Conservation (phyloP, 768 basidiomycete genomes). For the Phlebiopsis gigantea region DNA sequence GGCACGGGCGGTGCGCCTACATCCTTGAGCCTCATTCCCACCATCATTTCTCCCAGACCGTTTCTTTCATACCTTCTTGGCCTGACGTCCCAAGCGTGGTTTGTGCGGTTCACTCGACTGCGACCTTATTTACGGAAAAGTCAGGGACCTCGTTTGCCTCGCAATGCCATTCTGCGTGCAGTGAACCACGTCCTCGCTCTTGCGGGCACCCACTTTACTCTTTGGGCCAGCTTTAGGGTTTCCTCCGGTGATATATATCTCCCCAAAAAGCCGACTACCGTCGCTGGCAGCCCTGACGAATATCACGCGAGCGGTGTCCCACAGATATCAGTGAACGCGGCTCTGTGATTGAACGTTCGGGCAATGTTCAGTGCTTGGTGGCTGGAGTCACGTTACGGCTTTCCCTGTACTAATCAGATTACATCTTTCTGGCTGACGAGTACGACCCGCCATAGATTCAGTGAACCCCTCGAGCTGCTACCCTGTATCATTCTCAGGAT, state of each 20-base stretch:
- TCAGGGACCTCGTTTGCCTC: neutral
- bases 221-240: neutral
- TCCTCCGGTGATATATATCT: neutral
- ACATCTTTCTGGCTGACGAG: neutral
- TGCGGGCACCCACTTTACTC: too few relatives aligned
- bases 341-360: too few relatives aligned
- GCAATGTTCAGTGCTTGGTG: neutral
- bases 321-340: neutral
- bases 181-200: too few relatives aligned
- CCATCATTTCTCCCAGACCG: neutral
- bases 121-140: neutral
- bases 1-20: neutral
- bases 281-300: neutral
- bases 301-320: neutral
- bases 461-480: too few relatives aligned
- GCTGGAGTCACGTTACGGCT: neutral
- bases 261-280: neutral
- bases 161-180: neutral
- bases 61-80: neutral
- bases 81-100: conserved; percentile 1
- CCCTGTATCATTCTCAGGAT: too few relatives aligned
- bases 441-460: neutral
- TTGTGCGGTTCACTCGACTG: conserved; percentile 5
- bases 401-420: neutral
- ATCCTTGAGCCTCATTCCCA: conserved; percentile 1